These are phyloP conservation scores for Crotalaria pallida DNA, from an alignment of 306 rosid genomes.

Conservation along the genomic window DNA sequence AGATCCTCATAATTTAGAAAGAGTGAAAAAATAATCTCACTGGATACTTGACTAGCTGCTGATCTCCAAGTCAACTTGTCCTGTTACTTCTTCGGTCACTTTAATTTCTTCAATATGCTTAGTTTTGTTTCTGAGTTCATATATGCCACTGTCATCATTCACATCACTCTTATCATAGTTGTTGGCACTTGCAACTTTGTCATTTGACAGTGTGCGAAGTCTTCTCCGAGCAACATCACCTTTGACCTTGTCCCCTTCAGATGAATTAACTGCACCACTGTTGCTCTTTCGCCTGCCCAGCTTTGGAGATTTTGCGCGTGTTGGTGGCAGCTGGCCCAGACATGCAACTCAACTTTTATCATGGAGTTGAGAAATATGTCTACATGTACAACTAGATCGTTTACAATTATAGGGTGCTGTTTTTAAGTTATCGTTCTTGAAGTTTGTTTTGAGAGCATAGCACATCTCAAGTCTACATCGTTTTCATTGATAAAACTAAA, in stretches of 20 bases:
- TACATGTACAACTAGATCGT: conserved; percentile 16
- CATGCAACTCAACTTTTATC: conserved; percentile 20
- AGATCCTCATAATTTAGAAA: conserved; percentile 42
- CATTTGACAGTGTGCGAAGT: conserved; percentile 27
- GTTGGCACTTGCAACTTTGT: conserved; percentile 19
- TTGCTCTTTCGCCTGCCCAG: conserved; percentile 81
- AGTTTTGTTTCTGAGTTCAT: conserved; percentile 32
- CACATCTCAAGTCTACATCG: not conserved
- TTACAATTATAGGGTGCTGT: not conserved
- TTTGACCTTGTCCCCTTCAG: conserved; percentile 39
- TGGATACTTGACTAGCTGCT: conserved; percentile 34
- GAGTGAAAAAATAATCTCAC: conserved; percentile 29
- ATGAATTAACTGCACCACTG: conserved; percentile 33
- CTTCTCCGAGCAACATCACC: conserved; percentile 33
- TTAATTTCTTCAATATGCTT: conserved; percentile 31
- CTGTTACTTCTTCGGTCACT: conserved; percentile 30
- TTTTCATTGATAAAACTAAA: not conserved
- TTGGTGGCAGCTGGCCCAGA: conserved; percentile 70
- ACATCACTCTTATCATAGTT: conserved; percentile 27
- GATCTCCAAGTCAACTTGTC: conserved; percentile 41
- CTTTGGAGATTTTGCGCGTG: conserved; percentile 96
- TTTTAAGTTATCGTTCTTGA: not conserved
- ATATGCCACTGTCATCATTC: conserved; percentile 22
- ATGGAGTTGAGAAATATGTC: conserved; percentile 1
- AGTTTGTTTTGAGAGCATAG: conserved; percentile 21